Percentiles rank a stretch among this genome's conserved stretches.
phyloP scores from a whole-genome alignment of 2,329 filamentous ascomycete species.

The Pseudodiploospora longispora region DNA sequence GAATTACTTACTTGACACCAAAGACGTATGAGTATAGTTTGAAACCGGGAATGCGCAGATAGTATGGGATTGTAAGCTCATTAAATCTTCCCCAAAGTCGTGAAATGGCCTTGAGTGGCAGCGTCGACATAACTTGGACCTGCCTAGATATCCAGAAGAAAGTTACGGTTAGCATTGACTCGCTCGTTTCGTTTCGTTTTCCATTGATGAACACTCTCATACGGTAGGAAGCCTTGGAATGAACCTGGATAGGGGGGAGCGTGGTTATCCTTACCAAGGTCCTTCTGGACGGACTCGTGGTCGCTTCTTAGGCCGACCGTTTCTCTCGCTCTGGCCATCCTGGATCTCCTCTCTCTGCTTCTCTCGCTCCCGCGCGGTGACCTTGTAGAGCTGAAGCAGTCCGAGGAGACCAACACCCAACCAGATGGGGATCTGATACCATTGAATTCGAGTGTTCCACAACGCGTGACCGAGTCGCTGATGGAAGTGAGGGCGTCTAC shows the following conservation, averaged over 20 bases:
- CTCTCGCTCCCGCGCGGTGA: slow-evolving; percentile 49
- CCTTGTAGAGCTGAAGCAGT: slow-evolving; percentile 74
- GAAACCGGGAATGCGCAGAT: slow-evolving; percentile 80
- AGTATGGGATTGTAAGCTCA: slow-evolving; percentile 79
- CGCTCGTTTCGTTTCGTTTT: neutral
- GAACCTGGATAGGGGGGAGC: neutral
- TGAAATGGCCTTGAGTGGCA: slow-evolving; percentile 85
- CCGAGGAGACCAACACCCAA: slow-evolving; percentile 81
- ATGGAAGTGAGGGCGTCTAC: slow-evolving; percentile 41
- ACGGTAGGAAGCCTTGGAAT: neutral
- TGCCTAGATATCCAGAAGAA: slow-evolving; percentile 43
- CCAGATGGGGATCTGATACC: slow-evolving; percentile 85
- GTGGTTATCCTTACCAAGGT: slow-evolving; percentile 66
- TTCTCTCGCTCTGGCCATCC: slow-evolving; percentile 28
- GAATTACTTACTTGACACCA: slow-evolving; percentile 59
- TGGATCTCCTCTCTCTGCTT: slow-evolving; percentile 34
- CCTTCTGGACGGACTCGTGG: slow-evolving; percentile 69
- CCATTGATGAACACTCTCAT: neutral
- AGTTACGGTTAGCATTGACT: no score
- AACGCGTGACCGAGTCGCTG: slow-evolving; percentile 42
- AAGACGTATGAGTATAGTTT: slow-evolving; percentile 87
- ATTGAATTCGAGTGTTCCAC: slow-evolving; percentile 57
- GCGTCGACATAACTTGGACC: slow-evolving; percentile 86
- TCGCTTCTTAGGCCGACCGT: slow-evolving; percentile 40
- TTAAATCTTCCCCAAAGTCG: slow-evolving; percentile 88